These are phyloP conservation scores for Spergularia marina DNA, from an alignment of 148 eudicot species.

Conservation along the genomic window DNA sequence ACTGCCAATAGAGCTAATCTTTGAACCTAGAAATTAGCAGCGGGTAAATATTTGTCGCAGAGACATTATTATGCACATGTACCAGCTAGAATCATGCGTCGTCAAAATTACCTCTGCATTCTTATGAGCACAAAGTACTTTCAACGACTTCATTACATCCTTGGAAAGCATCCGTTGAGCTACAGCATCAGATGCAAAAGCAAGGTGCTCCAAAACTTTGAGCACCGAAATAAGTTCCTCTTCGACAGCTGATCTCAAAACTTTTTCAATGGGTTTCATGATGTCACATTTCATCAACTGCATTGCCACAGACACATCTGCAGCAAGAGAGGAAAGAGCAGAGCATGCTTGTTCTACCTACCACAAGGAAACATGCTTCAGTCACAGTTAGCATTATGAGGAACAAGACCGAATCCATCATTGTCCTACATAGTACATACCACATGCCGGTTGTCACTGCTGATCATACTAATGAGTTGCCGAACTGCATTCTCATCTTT, in stretches of 20 bases:
- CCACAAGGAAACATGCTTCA: conserved; percentile 24
- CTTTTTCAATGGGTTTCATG: conserved; percentile 84
- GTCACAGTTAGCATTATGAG: conserved; percentile 13
- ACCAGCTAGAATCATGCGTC: background rate
- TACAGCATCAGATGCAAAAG: conserved; percentile 81
- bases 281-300: conserved; percentile 90
- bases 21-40: conserved; percentile 63
- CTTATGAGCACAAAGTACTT: conserved; percentile 77
- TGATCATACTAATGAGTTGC: conserved; percentile 99
- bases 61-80: background rate
- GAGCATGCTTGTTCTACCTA: conserved; percentile 99
- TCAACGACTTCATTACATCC: conserved; percentile 80
- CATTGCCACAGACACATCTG: conserved; percentile 77
- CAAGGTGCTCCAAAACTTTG: conserved; percentile 81
- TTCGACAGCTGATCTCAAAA: conserved; percentile 58
- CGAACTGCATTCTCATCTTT: conserved; percentile 98
- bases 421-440: conserved; percentile 49
- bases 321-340: conserved; percentile 92
- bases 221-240: conserved; percentile 83
- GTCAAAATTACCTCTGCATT: conserved; percentile 66
- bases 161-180: conserved; percentile 89
- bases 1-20: conserved; percentile 73
- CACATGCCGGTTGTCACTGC: conserved; percentile 94
- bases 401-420: conserved; percentile 6
- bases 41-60: conserved; percentile 16